Conservation (phyloP, 176 grass and related monocot genomes). For the Phyllostachys edulis region DNA sequence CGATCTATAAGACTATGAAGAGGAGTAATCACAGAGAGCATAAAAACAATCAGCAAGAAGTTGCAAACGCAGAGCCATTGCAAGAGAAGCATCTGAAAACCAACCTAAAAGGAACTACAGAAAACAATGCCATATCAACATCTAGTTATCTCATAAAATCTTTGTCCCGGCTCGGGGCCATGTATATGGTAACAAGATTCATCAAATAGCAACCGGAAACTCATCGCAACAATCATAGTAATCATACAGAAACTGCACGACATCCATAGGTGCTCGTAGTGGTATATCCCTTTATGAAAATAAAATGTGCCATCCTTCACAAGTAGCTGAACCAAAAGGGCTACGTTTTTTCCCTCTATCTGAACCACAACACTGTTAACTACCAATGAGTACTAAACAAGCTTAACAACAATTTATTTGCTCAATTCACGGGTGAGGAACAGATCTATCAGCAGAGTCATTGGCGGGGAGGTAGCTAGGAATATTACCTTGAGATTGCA, state of each 20-base stretch:
- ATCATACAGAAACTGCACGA: neutral
- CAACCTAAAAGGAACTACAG: neutral
- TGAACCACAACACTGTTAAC: neutral
- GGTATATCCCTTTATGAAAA: neutral
- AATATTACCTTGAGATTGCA: slow-evolving; percentile 42
- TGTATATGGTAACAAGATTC: neutral
- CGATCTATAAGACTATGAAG: neutral
- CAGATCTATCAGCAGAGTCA: neutral
- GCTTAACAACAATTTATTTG: neutral
- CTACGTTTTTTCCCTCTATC: neutral
- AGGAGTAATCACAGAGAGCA: neutral
- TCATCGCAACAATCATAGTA: neutral
- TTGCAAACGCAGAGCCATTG: neutral
- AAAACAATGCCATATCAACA: slow-evolving; percentile 11
- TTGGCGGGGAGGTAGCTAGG: neutral
- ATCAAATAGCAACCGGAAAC: neutral
- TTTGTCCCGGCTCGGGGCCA: neutral
- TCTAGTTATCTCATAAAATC: neutral
- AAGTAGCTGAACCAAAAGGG: neutral
- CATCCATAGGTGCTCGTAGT: neutral
- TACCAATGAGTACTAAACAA: neutral
- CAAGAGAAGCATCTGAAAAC: neutral
- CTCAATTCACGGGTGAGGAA: no score
- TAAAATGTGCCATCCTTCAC: neutral
- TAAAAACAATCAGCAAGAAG: neutral